Percentiles rank a stretch among this genome's conserved stretches.
Conservation (phyloP, 805 yeast species). For the Candida dendrica region DNA sequence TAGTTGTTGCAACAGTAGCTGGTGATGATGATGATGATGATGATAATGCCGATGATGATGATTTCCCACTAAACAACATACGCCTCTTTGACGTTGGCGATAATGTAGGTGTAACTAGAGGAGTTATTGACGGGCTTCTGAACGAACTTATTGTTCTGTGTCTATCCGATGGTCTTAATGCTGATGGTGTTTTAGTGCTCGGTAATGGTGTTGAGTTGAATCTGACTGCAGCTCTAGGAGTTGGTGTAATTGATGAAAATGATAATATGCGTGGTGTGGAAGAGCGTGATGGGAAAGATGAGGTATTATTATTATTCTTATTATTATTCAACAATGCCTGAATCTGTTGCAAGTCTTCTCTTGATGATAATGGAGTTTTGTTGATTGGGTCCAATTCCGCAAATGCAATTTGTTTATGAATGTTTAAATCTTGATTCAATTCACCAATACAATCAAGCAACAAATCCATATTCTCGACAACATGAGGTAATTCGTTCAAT, state of each 20-base stretch:
- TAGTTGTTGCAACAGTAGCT: no score
- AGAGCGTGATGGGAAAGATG: slow-evolving; percentile 1
- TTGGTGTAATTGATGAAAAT: not conserved
- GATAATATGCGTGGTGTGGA: slow-evolving; percentile 1
- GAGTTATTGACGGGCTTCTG: not conserved
- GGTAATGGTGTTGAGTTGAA: not conserved
- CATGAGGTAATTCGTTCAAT: slow-evolving; percentile 48
- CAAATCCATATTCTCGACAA: slow-evolving; percentile 19
- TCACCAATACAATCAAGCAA: slow-evolving; percentile 34
- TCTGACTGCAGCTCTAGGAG: not conserved
- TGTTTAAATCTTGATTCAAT: slow-evolving; percentile 30
- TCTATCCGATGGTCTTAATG: no score
- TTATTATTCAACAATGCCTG: not conserved
- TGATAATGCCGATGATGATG: no score
- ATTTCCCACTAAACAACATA: not conserved
- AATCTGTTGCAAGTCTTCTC: slow-evolving; percentile 8
- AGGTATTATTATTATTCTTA: no score
- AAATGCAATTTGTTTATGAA: slow-evolving; percentile 49
- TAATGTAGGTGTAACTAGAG: not conserved
- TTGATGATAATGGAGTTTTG: slow-evolving; percentile 10
- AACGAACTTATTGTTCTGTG: not conserved
- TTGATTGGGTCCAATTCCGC: slow-evolving; percentile 64
- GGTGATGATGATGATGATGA: no score
- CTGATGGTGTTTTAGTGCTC: not conserved
- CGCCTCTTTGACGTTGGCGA: not conserved